phyloP scores from a whole-genome alignment of 805 yeast genomes.

The Candida dajiaensis region DNA sequence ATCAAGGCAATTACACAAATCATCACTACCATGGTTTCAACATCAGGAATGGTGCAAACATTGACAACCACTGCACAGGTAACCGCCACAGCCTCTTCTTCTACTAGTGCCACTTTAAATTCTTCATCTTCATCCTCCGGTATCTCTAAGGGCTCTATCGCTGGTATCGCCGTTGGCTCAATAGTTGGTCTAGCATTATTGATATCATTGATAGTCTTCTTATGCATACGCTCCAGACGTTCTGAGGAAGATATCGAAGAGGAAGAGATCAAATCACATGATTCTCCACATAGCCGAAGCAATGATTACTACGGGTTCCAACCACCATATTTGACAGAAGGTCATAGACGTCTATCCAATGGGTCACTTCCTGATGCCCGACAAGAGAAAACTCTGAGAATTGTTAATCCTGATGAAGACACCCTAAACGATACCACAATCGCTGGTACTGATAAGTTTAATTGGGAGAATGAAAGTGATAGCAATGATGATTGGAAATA shows the following conservation, averaged over 20 bases:
- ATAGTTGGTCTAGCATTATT: constrained; percentile 26
- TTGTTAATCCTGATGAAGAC: constrained; percentile 39
- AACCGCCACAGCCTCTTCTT: constrained; percentile 14
- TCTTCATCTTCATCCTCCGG: constrained; percentile 54
- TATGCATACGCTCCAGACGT: constrained; percentile 5
- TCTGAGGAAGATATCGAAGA: constrained; percentile 14
- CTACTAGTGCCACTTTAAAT: constrained; percentile 8
- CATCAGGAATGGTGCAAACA: constrained; percentile 6
- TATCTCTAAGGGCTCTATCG: constrained; percentile 48
- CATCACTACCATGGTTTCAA: background rate
- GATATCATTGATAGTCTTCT: constrained; percentile 13
- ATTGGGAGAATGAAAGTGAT: background rate
- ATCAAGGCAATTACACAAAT: constrained; percentile 12
- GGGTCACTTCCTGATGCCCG: constrained; percentile 52
- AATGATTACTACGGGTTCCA: constrained; percentile 2
- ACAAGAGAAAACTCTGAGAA: constrained; percentile 40
- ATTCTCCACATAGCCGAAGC: constrained; percentile 5
- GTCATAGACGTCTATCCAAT: constrained; percentile 46
- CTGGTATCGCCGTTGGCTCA: constrained; percentile 29
- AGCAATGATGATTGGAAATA: background rate
- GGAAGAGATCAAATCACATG: constrained; percentile 5
- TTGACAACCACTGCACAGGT: constrained; percentile 5
- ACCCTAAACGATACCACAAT: constrained; percentile 8
- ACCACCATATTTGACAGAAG: constrained; percentile 14
- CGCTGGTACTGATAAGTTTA: background rate